Evolutionary conservation across 768 basidiomycete species (phyloP), one percentile per base, ranked within the genome.

Genomic region (Calocybe cyanea): DNA sequence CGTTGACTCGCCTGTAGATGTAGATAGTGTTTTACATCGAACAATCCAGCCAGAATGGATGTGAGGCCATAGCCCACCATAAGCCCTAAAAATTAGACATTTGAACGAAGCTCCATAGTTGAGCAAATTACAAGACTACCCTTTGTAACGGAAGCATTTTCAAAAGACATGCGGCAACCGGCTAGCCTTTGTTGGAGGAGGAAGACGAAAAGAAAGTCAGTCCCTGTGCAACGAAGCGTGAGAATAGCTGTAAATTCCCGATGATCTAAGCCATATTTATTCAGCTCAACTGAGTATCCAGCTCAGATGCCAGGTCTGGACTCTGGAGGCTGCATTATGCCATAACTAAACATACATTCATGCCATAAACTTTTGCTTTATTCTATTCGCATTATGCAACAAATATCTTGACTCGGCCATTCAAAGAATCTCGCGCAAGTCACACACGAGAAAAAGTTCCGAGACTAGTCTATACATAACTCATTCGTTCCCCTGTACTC

Each of bases 1-100:
- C n/a, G 15, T 32, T 8, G 38, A 54, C 72, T 52, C 52, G 82
- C 85, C 69, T 88, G 92, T 2, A 96, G 71, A 62, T 93, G 88
- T 48, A 92, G 76, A 62, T 92, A 89, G 57, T 92, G 85, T 62
- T 94, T 95, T 54, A 90, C 68, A 56, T 93, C 92, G 58, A 93
- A 86, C 24, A 95, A 61, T 1, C 88, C 85, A 36, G 75, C 82
- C 5, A 80, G 59, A 44, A 93, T 70, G n/a, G 93, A 89, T 2
- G 80, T 75, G 36, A 88, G 48, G 23, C 81, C 91, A 36, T 78
- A 69, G 40, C 72, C 69, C 46, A 91, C 67, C 81, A 95, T 92
- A 48, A 92, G 67, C 23, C 85, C 92, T 94, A 53, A 23, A 50
- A 14, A 49, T 28, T 25, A n/a, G 43, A 30, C n/a, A 18, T 40